Evolutionary conservation across 2,329 filamentous ascomycete genomes (phyloP), one percentile per base, ranked within the genome.

Genomic region (Paraphoma chrysanthemicola): DNA sequence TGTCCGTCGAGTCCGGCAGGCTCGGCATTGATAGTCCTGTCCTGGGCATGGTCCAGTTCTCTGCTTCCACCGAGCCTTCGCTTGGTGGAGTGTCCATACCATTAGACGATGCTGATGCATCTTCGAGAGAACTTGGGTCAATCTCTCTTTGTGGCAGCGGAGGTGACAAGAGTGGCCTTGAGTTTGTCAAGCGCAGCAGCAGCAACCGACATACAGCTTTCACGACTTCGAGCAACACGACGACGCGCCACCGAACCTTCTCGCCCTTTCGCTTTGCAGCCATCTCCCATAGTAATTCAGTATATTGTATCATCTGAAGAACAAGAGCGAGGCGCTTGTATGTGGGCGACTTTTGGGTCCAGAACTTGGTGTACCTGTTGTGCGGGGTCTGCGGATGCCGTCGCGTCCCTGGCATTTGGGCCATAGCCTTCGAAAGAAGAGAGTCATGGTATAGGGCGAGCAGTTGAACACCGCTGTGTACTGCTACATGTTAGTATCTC

Each of bases 281-380:
- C 95, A 99, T 99, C 76, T 99, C 95, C 85, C 94, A 95, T n/a
- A 99, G 80, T 30, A 99, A 82, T 79, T 99, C 92, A 0, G 93
- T 97, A 73, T 98, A 98, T 66, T 95, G 91, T 28, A 97, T 90
- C 79, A 96, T 90, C 74, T 96, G 92, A 47, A 99, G 81, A 4
- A 93, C 81, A 62, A 93, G 84, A 41, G 94, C 93, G 52, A 96
- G 87, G 56, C 91, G 86, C 56, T 89, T 87, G 77, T 99, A 99
- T 9, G 92, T 82, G 4, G 84, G 81, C 68, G 85, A 88, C 52
- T 82, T 82, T 47, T 83, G 79, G 16, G 82, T 82, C 84, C 86
- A 89, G 74, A 87, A 88, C 60, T 83, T 83, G 38, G 87, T 89
- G 68, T 89, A 89, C 60, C 87, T 81, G 58, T 82, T 83, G 71